A percentile compares a stretch with the other conserved stretches of the same genome.
Conservation (phyloP, 1,284 basidiomycete species). For the Lignosus rhinocerotis region DNA sequence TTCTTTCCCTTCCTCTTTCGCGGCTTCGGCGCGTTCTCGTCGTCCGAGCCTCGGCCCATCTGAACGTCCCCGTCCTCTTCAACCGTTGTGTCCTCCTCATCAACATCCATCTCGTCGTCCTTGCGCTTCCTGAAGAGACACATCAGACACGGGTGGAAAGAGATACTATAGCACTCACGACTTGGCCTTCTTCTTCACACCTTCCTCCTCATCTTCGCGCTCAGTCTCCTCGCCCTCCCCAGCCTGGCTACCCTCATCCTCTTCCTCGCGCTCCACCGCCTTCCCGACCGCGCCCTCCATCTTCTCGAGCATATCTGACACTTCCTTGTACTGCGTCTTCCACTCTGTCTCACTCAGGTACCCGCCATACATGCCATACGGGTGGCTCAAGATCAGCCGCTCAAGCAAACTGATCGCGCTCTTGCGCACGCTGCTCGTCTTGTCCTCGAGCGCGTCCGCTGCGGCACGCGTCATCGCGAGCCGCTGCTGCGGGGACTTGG, state of each 20-base stretch:
- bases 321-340: conserved; percentile 70
- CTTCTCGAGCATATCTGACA: conserved; percentile 63
- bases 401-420: conserved; percentile 80
- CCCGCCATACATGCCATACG: conserved; percentile 90
- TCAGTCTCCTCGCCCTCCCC: conserved; percentile 30
- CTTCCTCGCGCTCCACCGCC: conserved; percentile 52
- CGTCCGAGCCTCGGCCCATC: conserved; percentile 34
- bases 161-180: conserved; percentile 25
- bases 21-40: conserved; percentile 20
- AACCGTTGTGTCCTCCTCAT: conserved; percentile 37
- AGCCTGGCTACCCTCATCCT: conserved; percentile 45
- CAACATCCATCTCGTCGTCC: conserved; percentile 59
- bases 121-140: background rate
- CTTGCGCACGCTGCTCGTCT: conserved; percentile 86
- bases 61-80: conserved; percentile 35
- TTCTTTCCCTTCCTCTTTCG: conserved; percentile 44
- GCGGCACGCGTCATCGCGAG: conserved; percentile 76
- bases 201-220: conserved; percentile 30
- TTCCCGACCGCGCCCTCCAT: conserved; percentile 57
- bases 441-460: conserved; percentile 86
- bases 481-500: conserved; percentile 88
- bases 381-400: conserved; percentile 85
- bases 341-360: conserved; percentile 75
- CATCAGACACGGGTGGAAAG: background rate
- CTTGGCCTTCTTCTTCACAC: conserved; percentile 35